These are phyloP conservation scores for Coemansia sp. DNA, from an alignment of 192 early-diverging fungal genomes.

Conservation along the genomic window DNA sequence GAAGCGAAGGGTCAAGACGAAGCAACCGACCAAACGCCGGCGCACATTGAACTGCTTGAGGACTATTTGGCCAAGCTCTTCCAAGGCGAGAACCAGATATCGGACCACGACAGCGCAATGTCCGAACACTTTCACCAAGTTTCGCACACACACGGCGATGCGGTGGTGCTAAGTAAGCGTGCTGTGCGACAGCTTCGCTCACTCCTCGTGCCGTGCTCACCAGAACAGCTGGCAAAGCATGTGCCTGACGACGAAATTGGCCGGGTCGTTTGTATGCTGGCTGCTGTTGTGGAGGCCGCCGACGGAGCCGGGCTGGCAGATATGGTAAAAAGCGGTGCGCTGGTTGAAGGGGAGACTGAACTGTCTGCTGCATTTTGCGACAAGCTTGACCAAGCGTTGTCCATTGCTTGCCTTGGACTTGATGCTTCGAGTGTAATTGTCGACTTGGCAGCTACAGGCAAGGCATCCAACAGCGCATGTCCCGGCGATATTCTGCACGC, in stretches of 20 bases:
- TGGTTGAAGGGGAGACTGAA: slow-evolving; percentile 14
- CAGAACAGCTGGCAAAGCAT: slow-evolving; percentile 15
- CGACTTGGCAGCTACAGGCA: slow-evolving; percentile 27
- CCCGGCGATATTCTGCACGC: slow-evolving; percentile 37
- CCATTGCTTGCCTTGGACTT: slow-evolving; percentile 28
- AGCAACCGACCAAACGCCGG: neutral
- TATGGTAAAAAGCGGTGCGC: slow-evolving; percentile 33
- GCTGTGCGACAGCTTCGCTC: slow-evolving; percentile 22
- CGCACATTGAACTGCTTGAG: slow-evolving; percentile 22
- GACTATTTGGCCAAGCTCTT: slow-evolving; percentile 34
- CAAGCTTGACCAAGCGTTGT: slow-evolving; percentile 24
- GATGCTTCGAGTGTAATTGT: slow-evolving; percentile 33
- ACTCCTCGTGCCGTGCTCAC: slow-evolving; percentile 23
- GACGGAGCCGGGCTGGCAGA: slow-evolving; percentile 26
- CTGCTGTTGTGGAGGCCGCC: slow-evolving; percentile 29
- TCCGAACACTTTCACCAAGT: slow-evolving; percentile 15
- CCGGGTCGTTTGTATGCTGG: slow-evolving; percentile 31
- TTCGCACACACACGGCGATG: neutral
- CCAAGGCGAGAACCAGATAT: slow-evolving; percentile 34
- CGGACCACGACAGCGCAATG: neutral
- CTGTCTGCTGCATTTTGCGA: slow-evolving; percentile 27
- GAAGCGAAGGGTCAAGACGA: too few species aligned
- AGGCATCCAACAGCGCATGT: slow-evolving; percentile 29
- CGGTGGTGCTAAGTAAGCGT: slow-evolving; percentile 22
- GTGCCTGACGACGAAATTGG: slow-evolving; percentile 21